Percentiles rank a stretch among this genome's conserved stretches.
Evolutionary conservation across 1,139 yeast genomes (phyloP).

Genomic region (Wickerhamomyces sp.): DNA sequence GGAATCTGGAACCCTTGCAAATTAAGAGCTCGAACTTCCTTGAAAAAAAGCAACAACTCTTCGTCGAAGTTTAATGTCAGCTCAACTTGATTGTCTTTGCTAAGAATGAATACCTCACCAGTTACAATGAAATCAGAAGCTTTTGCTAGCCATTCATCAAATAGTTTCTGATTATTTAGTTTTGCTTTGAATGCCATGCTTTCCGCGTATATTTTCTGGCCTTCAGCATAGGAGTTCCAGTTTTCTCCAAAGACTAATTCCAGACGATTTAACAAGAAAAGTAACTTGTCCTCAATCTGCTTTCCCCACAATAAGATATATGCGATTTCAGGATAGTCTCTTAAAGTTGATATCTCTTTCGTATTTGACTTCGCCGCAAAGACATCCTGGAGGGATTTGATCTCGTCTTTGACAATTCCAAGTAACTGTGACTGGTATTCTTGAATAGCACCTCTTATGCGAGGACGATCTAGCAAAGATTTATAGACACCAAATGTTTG

Average conservation of each 20-base stretch:
- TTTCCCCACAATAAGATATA: slow-evolving; percentile 47
- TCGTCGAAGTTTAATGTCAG: slow-evolving; percentile 49
- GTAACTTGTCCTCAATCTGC: slow-evolving; percentile 42
- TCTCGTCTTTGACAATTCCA: slow-evolving; percentile 42
- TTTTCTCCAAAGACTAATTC: slow-evolving; percentile 60
- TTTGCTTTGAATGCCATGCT: slow-evolving; percentile 40
- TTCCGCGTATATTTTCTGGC: slow-evolving; percentile 55
- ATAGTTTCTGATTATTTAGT: slow-evolving; percentile 40
- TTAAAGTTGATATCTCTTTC: slow-evolving; percentile 27
- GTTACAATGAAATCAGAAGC: slow-evolving; percentile 25
- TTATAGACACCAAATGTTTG: slow-evolving; percentile 44
- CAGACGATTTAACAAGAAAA: slow-evolving; percentile 37
- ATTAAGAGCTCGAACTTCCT: slow-evolving; percentile 50
- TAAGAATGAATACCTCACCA: slow-evolving; percentile 38
- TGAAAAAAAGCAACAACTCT: slow-evolving; percentile 39
- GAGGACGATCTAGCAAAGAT: slow-evolving; percentile 44
- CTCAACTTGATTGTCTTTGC: slow-evolving; percentile 21
- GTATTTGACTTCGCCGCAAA: slow-evolving; percentile 25
- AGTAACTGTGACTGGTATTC: slow-evolving; percentile 51
- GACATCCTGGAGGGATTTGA: slow-evolving; percentile 36
- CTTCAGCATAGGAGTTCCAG: slow-evolving; percentile 76
- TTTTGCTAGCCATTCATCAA: slow-evolving; percentile 43
- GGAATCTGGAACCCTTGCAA: slow-evolving; percentile 62
- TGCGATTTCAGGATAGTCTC: slow-evolving; percentile 45
- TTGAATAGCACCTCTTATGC: slow-evolving; percentile 49